These are phyloP conservation scores for Phytophthora europaea DNA, from an alignment of 352 stramenopile genomes.

Conservation along the genomic window DNA sequence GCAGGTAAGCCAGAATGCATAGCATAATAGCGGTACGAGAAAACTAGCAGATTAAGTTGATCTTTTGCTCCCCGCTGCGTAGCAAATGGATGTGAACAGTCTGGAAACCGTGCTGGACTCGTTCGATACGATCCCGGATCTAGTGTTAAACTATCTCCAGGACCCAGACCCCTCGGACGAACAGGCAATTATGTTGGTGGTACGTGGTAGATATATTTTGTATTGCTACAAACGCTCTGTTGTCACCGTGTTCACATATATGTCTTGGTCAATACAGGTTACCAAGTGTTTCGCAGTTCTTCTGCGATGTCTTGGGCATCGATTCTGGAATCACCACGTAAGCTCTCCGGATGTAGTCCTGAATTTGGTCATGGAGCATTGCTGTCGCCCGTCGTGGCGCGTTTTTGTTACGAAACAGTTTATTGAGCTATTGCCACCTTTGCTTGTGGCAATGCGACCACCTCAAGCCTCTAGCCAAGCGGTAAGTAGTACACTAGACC, in stretches of 20 bases:
- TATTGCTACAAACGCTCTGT: not conserved
- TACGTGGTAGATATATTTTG: conserved; percentile 34
- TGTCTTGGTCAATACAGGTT: conserved; percentile 53
- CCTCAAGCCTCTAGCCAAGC: conserved; percentile 55
- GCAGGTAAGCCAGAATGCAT: conserved; percentile 55
- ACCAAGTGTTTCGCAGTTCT: conserved; percentile 85
- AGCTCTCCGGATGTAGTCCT: conserved; percentile 73
- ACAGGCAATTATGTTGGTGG: conserved; percentile 80
- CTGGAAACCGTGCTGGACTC: conserved; percentile 82
- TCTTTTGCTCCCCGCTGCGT: conserved; percentile 5
- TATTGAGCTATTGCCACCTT: conserved; percentile 71
- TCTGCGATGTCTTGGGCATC: conserved; percentile 76
- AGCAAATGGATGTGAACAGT: conserved; percentile 87
- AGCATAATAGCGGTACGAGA: not conserved
- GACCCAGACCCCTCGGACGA: conserved; percentile 77
- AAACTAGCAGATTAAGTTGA: not conserved
- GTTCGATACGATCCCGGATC: conserved; percentile 89
- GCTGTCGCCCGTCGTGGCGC: conserved; percentile 65
- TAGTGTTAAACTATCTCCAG: conserved; percentile 89
- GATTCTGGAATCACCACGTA: conserved; percentile 89
- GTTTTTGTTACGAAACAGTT: conserved; percentile 88
- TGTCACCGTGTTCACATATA: conserved; percentile 3
- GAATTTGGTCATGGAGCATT: conserved; percentile 79
- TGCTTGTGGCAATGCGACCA: conserved; percentile 79
- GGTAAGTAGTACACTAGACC: conserved; percentile 22